Evolutionary conservation across 495 filamentous ascomycete species (phyloP), one percentile per base, ranked within the genome.

Genomic region (Lasiosphaeria hispida): DNA sequence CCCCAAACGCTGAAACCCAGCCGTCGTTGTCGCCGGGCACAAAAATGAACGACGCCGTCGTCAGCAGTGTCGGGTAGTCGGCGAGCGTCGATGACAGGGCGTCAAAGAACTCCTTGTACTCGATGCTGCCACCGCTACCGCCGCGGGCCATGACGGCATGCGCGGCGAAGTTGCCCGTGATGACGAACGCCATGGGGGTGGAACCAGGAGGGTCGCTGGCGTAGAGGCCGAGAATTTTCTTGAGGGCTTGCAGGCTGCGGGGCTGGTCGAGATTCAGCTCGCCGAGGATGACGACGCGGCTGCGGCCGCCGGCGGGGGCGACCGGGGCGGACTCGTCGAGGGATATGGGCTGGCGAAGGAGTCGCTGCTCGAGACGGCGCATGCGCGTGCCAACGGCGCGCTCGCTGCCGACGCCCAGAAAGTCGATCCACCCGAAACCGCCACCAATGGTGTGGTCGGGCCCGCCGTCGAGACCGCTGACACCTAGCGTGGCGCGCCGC

Each of bases 371-470:
- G 3, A 96, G 74, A 61, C 80, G 87, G 37, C 90, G 83, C 91
- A 99, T 96, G 10, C 85, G 84, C 1, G 83, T 71, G 0, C 94
- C 92, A 10, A 86, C 83, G 19, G 91, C 91, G 49, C 92, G 87
- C 69, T 96, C 91, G 59, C 90, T 93, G 7, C 94, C 94, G 2
- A 92, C 83, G 17, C 95, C 94, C 0, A 96, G 73, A 69, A 97
- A 97, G 66, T 99, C 95, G 8, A 96, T 87, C 90, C 96, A 97
- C 10, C 94, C 95, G 67, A 97, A 96, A 1, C 90, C 92, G 52
- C 84, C 85, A 15, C 88, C 88, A 58, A 86, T 83, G 14, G 83
- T 85, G 61, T 87, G 81, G 62, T 80, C 77, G 15, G 67, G 73
- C 10, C 69, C 78, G 36, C 77, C 80, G 37, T 78, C 83, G 33